A percentile compares a stretch with the other conserved stretches of the same genome.
These are phyloP conservation scores for Cryptosporidium parvum DNA, from an alignment of 169 alveolate genomes.

Conservation along the genomic window DNA sequence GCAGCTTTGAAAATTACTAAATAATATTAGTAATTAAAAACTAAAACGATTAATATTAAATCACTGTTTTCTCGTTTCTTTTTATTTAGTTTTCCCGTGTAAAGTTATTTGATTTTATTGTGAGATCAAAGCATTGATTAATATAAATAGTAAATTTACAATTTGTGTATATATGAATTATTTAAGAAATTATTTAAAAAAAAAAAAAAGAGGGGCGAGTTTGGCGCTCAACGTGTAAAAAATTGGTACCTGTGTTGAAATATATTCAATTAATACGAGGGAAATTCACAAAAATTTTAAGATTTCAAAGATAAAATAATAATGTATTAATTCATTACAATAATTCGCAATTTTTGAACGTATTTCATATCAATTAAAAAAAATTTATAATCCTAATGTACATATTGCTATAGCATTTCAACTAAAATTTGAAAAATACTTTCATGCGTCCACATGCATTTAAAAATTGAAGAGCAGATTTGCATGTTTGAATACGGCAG, in stretches of 20 bases:
- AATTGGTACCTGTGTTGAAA: background rate
- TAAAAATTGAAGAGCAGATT: no score
- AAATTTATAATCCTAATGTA: background rate
- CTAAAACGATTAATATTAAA: background rate
- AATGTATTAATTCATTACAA: background rate
- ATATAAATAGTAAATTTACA: background rate
- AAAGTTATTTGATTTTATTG: background rate
- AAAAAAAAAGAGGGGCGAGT: background rate
- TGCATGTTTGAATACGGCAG: background rate
- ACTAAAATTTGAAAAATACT: background rate
- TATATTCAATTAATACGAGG: background rate
- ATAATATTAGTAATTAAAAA: background rate
- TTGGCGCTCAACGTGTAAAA: conserved; percentile 19
- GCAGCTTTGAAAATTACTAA: background rate
- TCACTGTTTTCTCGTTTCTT: background rate
- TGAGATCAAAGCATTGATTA: background rate
- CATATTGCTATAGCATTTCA: background rate
- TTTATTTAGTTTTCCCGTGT: no score
- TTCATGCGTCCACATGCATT: conserved; percentile 9
- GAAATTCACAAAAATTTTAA: no score
- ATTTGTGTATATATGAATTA: no score
- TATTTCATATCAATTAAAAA: background rate
- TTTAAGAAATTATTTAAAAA: background rate
- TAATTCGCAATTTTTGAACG: background rate
- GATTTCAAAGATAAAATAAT: no score